phyloP scores from a whole-genome alignment of 2,329 filamentous ascomycete species.

The Seiridium cupressi region DNA sequence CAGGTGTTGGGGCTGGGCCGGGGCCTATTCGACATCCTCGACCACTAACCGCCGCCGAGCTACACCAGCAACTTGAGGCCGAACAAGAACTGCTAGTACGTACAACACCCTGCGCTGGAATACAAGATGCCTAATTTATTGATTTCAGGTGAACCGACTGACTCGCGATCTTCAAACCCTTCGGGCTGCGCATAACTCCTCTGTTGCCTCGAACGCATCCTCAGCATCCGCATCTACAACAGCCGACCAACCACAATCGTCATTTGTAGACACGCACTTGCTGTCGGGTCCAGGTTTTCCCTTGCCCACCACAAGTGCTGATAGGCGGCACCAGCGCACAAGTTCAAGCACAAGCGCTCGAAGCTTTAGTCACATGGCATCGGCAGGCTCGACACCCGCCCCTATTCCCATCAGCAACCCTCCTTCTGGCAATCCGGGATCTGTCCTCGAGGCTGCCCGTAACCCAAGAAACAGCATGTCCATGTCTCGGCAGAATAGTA shows the following conservation, averaged over 20 bases:
- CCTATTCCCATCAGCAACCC: conserved; percentile 26
- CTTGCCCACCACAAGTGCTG: conserved; percentile 46
- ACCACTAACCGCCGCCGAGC: conserved; percentile 82
- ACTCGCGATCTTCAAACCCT: conserved; percentile 85
- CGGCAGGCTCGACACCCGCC: conserved; percentile 34
- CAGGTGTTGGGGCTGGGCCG: conserved; percentile 53
- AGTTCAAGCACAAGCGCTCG: conserved; percentile 54
- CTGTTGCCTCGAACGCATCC: conserved; percentile 64
- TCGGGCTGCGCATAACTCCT: conserved; percentile 68
- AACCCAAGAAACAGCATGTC: conserved; percentile 40
- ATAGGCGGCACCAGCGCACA: conserved; percentile 55
- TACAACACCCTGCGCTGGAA: conserved; percentile 10
- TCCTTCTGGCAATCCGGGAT: conserved; percentile 32
- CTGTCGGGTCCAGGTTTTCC: conserved; percentile 58
- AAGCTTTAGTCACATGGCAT: conserved; percentile 44
- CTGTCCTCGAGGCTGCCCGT: conserved; percentile 44
- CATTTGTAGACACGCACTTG: conserved; percentile 47
- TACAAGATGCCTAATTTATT: conserved; percentile 1
- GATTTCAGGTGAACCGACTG: conserved; percentile 77
- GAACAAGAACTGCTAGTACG: conserved; percentile 91
- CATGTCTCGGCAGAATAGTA: conserved; percentile 52
- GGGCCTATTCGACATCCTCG: conserved; percentile 83
- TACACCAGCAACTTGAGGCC: conserved; percentile 88
- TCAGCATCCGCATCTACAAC: conserved; percentile 54
- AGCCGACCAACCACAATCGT: conserved; percentile 40